phyloP scores from a whole-genome alignment of 257 asterid species.

The Forsythia viridissima region DNA sequence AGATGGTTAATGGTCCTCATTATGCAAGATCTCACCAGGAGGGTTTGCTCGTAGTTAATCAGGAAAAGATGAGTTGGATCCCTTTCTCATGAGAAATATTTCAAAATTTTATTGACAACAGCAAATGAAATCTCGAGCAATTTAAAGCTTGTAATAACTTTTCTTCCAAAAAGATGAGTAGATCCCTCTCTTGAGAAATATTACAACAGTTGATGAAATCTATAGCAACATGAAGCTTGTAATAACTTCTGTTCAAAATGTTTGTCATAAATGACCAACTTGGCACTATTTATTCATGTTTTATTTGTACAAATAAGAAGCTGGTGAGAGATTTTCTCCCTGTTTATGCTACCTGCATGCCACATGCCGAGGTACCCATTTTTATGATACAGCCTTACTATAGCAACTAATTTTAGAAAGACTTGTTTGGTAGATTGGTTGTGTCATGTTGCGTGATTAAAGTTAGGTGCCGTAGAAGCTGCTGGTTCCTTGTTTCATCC shows the following conservation, averaged over 20 bases:
- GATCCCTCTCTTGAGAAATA: not conserved
- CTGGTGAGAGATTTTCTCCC: not conserved
- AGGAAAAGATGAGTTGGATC: not conserved
- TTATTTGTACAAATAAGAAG: not conserved
- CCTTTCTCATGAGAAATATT: not conserved
- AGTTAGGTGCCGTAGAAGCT: not conserved
- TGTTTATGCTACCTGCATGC: not conserved
- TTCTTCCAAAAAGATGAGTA: not conserved
- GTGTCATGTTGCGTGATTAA: too few relatives aligned
- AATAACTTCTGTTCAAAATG: not conserved
- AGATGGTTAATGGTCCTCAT: slow-evolving; percentile 7
- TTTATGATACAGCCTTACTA: not conserved
- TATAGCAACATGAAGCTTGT: not conserved
- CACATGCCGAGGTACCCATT: too few relatives aligned
- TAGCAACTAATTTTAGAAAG: not conserved
- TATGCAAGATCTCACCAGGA: slow-evolving; percentile 11
- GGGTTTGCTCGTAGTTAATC: slow-evolving; percentile 7
- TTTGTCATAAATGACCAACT: not conserved
- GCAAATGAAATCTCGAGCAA: slow-evolving; percentile 10
- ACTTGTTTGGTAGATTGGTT: not conserved
- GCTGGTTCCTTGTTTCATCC: not conserved
- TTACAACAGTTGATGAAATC: not conserved
- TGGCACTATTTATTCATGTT: too few relatives aligned
- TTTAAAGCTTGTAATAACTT: not conserved
- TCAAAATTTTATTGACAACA: not conserved